Conservation (phyloP, 345 rosid genomes). For the Abelmoschus esculentus region DNA sequence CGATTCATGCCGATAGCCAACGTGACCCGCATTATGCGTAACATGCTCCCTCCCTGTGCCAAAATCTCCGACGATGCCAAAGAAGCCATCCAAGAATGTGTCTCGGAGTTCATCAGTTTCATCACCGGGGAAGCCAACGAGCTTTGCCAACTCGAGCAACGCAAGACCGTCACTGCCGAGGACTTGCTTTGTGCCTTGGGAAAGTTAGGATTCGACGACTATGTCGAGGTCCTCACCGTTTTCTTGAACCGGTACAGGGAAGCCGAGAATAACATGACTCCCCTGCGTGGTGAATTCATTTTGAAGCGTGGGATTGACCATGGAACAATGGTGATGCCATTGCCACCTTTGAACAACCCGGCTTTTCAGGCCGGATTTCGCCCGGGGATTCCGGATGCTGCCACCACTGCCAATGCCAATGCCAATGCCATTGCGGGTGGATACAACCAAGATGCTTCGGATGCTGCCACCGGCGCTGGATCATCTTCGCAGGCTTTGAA, state of each 20-base stretch:
- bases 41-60: slow-evolving; percentile 42
- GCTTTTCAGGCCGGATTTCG: not conserved
- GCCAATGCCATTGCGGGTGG: not conserved
- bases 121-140: slow-evolving; percentile 64
- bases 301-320: slow-evolving; percentile 10
- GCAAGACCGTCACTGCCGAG: slow-evolving; percentile 60
- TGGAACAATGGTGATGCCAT: not conserved
- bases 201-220: slow-evolving; percentile 55
- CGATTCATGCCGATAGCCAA: slow-evolving; percentile 65
- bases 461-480: slow-evolving; percentile 2
- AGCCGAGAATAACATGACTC: slow-evolving; percentile 28
- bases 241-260: slow-evolving; percentile 42
- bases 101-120: slow-evolving; percentile 65
- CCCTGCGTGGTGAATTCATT: slow-evolving; percentile 7
- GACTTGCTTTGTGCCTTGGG: slow-evolving; percentile 60
- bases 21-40: slow-evolving; percentile 61
- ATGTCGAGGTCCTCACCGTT: slow-evolving; percentile 34
- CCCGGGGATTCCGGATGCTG: slow-evolving; percentile 9
- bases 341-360: slow-evolving; percentile 6
- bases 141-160: slow-evolving; percentile 60
- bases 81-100: slow-evolving; percentile 62
- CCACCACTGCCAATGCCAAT: not conserved
- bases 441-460: not conserved
- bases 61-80: slow-evolving; percentile 66
- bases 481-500: slow-evolving; percentile 7